Percentiles rank a stretch among this genome's conserved stretches.
Conservation (phyloP, 179 eudicot species). For the Gypsophila paniculata region DNA sequence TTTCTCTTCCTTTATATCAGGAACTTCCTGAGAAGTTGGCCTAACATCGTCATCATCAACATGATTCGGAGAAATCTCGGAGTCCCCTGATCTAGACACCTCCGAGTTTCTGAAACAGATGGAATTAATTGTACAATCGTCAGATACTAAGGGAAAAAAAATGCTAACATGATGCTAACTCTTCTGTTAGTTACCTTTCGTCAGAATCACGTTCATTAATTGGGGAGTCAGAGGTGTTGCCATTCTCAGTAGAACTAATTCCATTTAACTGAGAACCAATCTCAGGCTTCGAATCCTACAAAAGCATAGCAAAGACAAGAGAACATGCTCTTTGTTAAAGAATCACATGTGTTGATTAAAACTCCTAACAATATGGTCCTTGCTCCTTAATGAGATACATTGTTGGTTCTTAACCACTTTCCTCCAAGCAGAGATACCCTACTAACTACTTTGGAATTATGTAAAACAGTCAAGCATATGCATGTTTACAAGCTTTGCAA, state of each 20-base stretch:
- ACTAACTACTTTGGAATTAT: background rate
- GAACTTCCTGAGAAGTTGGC: constrained; percentile 35
- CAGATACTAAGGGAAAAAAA: constrained; percentile 10
- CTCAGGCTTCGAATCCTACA: constrained; percentile 56
- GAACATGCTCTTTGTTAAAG: background rate
- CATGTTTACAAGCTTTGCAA: background rate
- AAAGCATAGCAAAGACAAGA: background rate
- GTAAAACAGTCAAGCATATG: background rate
- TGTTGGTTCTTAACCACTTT: background rate
- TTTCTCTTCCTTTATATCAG: constrained; percentile 38
- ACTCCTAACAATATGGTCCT: background rate
- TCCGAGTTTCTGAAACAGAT: constrained; percentile 44
- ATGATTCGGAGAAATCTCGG: constrained; percentile 30
- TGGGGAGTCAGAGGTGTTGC: constrained; percentile 31
- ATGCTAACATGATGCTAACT: background rate
- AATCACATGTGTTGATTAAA: background rate
- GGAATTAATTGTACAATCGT: constrained; percentile 7
- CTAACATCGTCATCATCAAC: constrained; percentile 38
- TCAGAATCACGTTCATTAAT: constrained; percentile 36
- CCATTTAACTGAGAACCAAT: constrained; percentile 44
- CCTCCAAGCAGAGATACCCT: background rate
- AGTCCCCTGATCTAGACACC: constrained; percentile 36
- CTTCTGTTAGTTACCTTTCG: constrained; percentile 45
- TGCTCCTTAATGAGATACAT: background rate
- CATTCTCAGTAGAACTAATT: constrained; percentile 37